Base-by-base conservation (phyloP, 2,329 filamentous ascomycete species). In the Bipolaris zeicola region DNA sequence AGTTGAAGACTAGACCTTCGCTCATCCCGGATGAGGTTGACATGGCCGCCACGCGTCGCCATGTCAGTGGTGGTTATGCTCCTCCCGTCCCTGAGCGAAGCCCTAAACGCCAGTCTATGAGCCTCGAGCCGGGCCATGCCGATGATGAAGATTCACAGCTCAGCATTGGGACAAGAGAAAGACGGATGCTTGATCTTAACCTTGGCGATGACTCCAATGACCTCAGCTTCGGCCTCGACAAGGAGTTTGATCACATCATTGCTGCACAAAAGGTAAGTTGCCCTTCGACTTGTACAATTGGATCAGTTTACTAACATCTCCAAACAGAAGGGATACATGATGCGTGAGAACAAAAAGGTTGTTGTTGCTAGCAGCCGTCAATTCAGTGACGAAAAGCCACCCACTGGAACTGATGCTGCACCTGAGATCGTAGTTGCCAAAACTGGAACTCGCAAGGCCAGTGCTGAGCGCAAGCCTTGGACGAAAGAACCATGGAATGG, bases 291-390 rank as follows among this genome's bases (percentile, higher is more conserved):
- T 39, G 10, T 5, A 3, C 13, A 3, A 28, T 10, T 11, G 10
- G 20, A 38, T 18, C 16, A 11, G 18, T 39, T 39, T 22, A 20
- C 37, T 39, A 39, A 39, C 37, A 22, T 5, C 3, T 11, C 97
- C 20, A 8, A 5, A 39, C 37, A 39, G 93, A 93, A 96, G 81
- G 95, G 95, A 54, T 99, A 99, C 73, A 83, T 98, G 43, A 99
- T 98, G 94, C 88, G 95, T 70, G 94, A 99, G 70, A 99, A 98
- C 78, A 98, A 94, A 3, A 98, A 98, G 77, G 85, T 99, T 51
- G 92, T 99, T 48, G 87, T 96, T 47, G 95, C 95, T n/a, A 96
- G 89, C 73, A 87, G 83, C 71, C 83, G 84, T 43, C 77, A 82
- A 46, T 80, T 82, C 64, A 83, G 82, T 56, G 74, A 79, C 54